These are phyloP conservation scores for Dictyostelium purpureum DNA, from an alignment of 78 protist genomes.

Conservation along the genomic window DNA sequence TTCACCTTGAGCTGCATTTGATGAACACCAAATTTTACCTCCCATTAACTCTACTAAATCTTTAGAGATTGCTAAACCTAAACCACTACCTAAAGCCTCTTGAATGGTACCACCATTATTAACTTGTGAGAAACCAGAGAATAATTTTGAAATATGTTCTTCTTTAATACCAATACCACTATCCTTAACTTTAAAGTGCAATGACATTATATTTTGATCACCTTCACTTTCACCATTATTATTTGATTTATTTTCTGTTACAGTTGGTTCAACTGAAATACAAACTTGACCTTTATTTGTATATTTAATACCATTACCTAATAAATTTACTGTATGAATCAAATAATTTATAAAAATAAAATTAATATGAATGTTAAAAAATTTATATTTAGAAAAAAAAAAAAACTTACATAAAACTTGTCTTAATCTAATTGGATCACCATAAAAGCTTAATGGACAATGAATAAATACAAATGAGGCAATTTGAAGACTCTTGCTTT, in stretches of 20 bases:
- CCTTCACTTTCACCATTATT: not conserved
- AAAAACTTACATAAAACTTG: conserved; percentile 36
- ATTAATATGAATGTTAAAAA: not conserved
- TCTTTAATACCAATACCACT: conserved; percentile 48
- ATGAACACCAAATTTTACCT: conserved; percentile 14
- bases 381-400: too few relatives aligned
- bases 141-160: conserved; percentile 15
- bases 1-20: not conserved
- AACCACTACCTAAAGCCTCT: conserved; percentile 52
- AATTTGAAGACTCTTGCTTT: conserved; percentile 5
- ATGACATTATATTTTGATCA: not conserved
- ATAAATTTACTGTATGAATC: conserved; percentile 18
- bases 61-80: conserved; percentile 45
- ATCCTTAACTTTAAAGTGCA: conserved; percentile 41
- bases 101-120: not conserved
- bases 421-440: conserved; percentile 47
- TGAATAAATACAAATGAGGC: conserved; percentile 36
- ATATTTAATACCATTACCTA: conserved; percentile 64
- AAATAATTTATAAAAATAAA: too few relatives aligned
- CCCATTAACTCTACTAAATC: conserved; percentile 57
- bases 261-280: conserved; percentile 34
- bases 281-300: conserved; percentile 57
- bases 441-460: conserved; percentile 43
- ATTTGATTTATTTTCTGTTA: not conserved
- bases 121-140: conserved; percentile 33